A percentile compares a stretch with the other conserved stretches of the same genome.
Evolutionary conservation across 225 moss, liverwort and hornwort genomes (phyloP).

Genomic region (Anthoceros angustus): DNA sequence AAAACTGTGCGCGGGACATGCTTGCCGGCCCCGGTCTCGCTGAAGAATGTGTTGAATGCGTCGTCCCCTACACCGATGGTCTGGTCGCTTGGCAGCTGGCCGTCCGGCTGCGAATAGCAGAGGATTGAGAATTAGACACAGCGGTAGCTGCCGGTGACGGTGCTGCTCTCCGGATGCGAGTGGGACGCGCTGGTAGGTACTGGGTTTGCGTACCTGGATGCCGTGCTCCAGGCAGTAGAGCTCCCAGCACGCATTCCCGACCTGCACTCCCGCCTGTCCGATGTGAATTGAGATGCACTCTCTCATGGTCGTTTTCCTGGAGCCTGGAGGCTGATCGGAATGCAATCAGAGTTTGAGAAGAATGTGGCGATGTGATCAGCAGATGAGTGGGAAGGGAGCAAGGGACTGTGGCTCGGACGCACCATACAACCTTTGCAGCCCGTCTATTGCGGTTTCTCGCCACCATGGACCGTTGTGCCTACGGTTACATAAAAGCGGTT

Average conservation of each 20-base stretch:
- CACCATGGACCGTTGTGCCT: neutral
- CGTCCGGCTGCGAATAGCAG: neutral
- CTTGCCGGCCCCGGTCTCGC: slow-evolving; percentile 4
- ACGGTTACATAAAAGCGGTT: neutral
- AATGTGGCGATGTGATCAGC: too few relatives aligned
- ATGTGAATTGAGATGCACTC: slow-evolving; percentile 5
- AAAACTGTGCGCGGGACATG: neutral
- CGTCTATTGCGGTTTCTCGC: neutral
- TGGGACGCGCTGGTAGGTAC: neutral
- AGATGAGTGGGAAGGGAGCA: too few relatives aligned
- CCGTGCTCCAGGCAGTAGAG: slow-evolving; percentile 1
- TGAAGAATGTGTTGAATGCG: neutral
- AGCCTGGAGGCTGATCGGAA: neutral
- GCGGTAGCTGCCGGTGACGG: neutral
- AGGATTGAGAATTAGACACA: neutral
- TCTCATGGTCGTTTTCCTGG: neutral
- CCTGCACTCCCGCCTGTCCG: neutral
- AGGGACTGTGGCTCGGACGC: too few relatives aligned
- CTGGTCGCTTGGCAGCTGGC: neutral
- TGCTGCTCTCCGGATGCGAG: neutral
- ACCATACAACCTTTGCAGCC: neutral
- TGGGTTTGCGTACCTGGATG: neutral
- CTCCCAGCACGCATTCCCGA: neutral
- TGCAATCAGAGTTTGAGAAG: neutral
- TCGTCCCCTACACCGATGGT: neutral